phyloP scores from a whole-genome alignment of 768 basidiomycete genomes.

The Lepiota venenata region DNA sequence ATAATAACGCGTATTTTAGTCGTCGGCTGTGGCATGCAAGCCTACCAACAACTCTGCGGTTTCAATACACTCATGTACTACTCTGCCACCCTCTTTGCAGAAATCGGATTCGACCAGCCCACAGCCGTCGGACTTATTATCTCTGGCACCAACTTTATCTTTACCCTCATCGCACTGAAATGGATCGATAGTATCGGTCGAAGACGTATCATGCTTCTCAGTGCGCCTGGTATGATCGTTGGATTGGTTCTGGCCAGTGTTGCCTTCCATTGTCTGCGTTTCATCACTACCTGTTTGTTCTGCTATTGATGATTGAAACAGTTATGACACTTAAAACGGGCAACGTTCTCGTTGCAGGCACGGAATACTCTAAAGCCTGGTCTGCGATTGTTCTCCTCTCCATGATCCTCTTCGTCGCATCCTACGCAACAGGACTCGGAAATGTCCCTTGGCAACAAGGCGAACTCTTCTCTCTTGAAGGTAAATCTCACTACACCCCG shows the following conservation, averaged over 20 bases:
- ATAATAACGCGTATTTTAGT: slow-evolving; percentile 36
- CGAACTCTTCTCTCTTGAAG: slow-evolving; percentile 77
- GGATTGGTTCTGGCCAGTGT: slow-evolving; percentile 61
- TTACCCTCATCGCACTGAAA: slow-evolving; percentile 72
- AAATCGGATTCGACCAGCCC: slow-evolving; percentile 80
- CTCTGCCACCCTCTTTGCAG: slow-evolving; percentile 75
- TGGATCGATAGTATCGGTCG: slow-evolving; percentile 73
- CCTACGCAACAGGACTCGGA: slow-evolving; percentile 76
- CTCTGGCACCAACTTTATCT: slow-evolving; percentile 75
- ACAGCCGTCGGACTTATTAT: slow-evolving; percentile 79
- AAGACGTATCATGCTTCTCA: slow-evolving; percentile 65
- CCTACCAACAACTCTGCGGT: slow-evolving; percentile 80
- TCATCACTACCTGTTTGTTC: too few species aligned
- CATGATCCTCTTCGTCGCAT: slow-evolving; percentile 84
- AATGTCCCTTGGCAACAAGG: slow-evolving; percentile 89
- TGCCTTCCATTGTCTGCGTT: slow-evolving; percentile 59
- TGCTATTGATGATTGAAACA: slow-evolving; percentile 17
- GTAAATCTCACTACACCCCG: slow-evolving; percentile 24
- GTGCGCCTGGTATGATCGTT: slow-evolving; percentile 71
- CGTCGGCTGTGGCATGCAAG: slow-evolving; percentile 78
- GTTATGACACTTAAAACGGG: slow-evolving; percentile 61
- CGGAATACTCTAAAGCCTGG: slow-evolving; percentile 57
- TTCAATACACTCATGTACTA: slow-evolving; percentile 81
- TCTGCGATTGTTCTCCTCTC: slow-evolving; percentile 66
- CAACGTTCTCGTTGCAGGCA: slow-evolving; percentile 55